Base-by-base conservation (phyloP, 768 basidiomycete species). In the Lactifluus volemus region DNA sequence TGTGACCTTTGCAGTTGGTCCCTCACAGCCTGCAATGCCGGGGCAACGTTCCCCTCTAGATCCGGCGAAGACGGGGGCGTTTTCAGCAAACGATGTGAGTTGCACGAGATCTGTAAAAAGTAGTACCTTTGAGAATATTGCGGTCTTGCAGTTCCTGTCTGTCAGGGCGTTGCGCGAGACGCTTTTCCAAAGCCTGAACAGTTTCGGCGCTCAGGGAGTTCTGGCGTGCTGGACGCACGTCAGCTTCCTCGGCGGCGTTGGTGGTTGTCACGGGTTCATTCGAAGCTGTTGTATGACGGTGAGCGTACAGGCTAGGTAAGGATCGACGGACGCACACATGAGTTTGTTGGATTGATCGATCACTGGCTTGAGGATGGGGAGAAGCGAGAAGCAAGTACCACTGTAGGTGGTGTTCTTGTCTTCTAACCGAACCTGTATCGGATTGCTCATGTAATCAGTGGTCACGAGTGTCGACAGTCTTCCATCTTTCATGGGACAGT, bases 71-170 rank as follows among this genome's bases (percentile, higher is more conserved):
- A 5, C 14, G 15, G 4, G 5, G 5, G 41, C 14, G 6, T 42
- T 44, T 41, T 25, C 25, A 9, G 48, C 25, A 11, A 3, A 11
- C 11, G 38, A 38, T 7, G 11, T 38, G 38, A 38, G 38, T 10
- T 10, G 6, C 6, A 12, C 12, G 38, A 38, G 12, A 38, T 38
- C 9, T 9, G n/a, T n/a, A n/a, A n/a, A 34, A 34, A 9, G 32
- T 34, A 34, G 59, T 53, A 80, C 84, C 84, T 72, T 88, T 86
- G 61, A 89, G 78, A 63, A 88, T 87, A 69, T 85, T 86, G 63
- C 83, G 79, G 38, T 84, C 82, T 61, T 86, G 76, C 48, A 89
- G 76, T 48, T 85, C 81, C 44, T 78, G 70, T 70, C 82, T 81
- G n/a, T 81, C 78, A 19, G 85, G 83, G 42, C 86, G 75, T 19